Percentiles rank a stretch among this genome's conserved stretches.
phyloP scores from a whole-genome alignment of 176 grass and related monocot species.

The bread wheat (Triticum aestivum) region DNA sequence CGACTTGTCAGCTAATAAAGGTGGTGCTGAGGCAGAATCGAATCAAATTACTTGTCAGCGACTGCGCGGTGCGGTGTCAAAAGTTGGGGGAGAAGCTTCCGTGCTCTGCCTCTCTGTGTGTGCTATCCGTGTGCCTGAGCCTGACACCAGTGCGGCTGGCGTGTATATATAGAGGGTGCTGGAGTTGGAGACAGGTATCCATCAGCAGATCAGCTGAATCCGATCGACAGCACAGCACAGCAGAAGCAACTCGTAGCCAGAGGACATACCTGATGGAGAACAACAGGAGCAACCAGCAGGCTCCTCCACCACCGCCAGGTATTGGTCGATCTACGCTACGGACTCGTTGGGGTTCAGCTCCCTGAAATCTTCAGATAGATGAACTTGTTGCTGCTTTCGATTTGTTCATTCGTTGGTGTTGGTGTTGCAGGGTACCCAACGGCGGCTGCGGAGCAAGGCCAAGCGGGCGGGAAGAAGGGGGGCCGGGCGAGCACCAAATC shows the following conservation, averaged over 20 bases:
- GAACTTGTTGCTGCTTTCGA: not conserved
- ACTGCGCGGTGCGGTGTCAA: not conserved
- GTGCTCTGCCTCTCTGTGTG: not conserved
- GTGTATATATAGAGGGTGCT: not conserved
- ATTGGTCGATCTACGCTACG: not conserved
- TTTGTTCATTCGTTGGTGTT: not conserved
- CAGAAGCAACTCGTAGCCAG: too few species aligned
- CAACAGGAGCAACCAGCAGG: slow-evolving; percentile 38
- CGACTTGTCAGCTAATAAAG: not conserved
- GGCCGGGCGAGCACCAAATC: slow-evolving; percentile 34
- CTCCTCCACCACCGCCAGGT: slow-evolving; percentile 43
- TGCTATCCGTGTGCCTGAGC: not conserved
- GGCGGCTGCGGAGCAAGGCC: slow-evolving; percentile 38
- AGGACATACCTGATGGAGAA: slow-evolving; percentile 27
- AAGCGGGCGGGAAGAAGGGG: slow-evolving; percentile 28
- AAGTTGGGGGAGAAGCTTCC: not conserved
- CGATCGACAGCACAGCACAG: not conserved
- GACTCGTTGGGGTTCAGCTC: not conserved
- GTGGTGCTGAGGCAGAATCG: not conserved
- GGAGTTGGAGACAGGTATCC: not conserved
- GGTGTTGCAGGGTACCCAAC: slow-evolving; percentile 62
- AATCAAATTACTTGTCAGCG: not conserved
- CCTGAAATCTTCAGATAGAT: not conserved
- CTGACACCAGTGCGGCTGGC: not conserved
- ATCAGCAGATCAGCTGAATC: not conserved